Percentiles rank a stretch among this genome's conserved stretches.
These are phyloP conservation scores for Debaryomyces coudertii DNA, from an alignment of 1,139 yeast genomes.

Conservation along the genomic window DNA sequence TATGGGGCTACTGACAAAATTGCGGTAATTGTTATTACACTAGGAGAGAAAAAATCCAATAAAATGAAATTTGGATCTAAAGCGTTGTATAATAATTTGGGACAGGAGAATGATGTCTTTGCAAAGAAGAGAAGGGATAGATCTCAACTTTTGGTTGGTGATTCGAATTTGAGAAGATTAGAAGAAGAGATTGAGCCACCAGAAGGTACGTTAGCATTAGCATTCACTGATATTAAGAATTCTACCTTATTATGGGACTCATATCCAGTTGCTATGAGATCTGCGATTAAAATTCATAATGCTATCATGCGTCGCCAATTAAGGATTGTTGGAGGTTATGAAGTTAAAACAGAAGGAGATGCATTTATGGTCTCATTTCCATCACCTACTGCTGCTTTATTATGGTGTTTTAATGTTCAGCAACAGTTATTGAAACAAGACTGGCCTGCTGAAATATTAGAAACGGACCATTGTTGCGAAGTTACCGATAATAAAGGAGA, in stretches of 20 bases:
- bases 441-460: conserved; percentile 94
- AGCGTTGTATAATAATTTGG: conserved; percentile 43
- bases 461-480: conserved; percentile 82
- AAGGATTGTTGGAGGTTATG: conserved; percentile 94
- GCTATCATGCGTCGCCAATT: conserved; percentile 92
- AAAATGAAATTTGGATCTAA: conserved; percentile 33
- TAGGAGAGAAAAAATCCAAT: conserved; percentile 46
- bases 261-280: conserved; percentile 91
- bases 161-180: conserved; percentile 76
- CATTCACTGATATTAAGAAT: conserved; percentile 94
- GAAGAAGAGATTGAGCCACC: conserved; percentile 97
- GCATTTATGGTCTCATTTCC: conserved; percentile 99
- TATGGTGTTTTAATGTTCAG: conserved; percentile 96
- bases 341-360: conserved; percentile 98
- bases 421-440: conserved; percentile 78
- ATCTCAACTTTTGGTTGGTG: conserved; percentile 59
- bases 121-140: conserved; percentile 58
- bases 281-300: conserved; percentile 94
- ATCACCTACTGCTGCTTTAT: conserved; percentile 83
- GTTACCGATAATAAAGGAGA: conserved; percentile 69
- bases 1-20: conserved; percentile 85
- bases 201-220: conserved; percentile 90
- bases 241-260: conserved; percentile 94
- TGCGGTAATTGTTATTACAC: conserved; percentile 81
- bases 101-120: conserved; percentile 45